Evolutionary conservation across 1,284 basidiomycete genomes (phyloP).

Genomic region (Filobasidium uniguttulatum): DNA sequence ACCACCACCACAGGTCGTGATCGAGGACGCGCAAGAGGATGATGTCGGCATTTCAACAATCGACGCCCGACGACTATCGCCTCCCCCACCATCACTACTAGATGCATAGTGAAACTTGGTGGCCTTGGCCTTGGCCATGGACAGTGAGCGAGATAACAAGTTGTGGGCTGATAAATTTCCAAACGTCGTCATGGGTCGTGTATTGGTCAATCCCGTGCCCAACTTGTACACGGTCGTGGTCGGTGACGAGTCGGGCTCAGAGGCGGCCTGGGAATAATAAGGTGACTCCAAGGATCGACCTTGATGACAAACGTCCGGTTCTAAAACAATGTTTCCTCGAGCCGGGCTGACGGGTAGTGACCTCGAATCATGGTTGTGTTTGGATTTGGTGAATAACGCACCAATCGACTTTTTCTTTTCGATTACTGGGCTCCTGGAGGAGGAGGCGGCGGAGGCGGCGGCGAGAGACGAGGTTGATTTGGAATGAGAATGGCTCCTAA

Average conservation of each 20-base stretch:
- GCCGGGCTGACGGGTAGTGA: neutral
- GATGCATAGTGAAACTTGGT: neutral
- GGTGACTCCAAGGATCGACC: neutral
- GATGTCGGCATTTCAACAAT: conserved; percentile 1
- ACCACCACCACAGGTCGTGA: no score
- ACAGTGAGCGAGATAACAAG: neutral
- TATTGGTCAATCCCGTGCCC: neutral
- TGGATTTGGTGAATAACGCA: neutral
- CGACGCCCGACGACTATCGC: conserved; percentile 7
- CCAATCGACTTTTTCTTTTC: neutral
- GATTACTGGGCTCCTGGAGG: no score
- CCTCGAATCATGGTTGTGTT: neutral
- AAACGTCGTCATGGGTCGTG: neutral
- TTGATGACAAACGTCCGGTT: neutral
- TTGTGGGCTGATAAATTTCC: no score
- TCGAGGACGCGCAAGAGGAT: neutral
- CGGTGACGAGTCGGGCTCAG: no score
- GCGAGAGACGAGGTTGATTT: no score
- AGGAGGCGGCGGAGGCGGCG: no score
- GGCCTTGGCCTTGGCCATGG: neutral
- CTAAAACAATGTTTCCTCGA: neutral
- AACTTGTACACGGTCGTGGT: neutral
- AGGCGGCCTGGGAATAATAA: no score
- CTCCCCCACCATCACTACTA: neutral
- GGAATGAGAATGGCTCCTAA: no score